A percentile compares a stretch with the other conserved stretches of the same genome.
Evolutionary conservation across 176 grass and related monocot species (phyloP).

Genomic region (Oryza australiensis): DNA sequence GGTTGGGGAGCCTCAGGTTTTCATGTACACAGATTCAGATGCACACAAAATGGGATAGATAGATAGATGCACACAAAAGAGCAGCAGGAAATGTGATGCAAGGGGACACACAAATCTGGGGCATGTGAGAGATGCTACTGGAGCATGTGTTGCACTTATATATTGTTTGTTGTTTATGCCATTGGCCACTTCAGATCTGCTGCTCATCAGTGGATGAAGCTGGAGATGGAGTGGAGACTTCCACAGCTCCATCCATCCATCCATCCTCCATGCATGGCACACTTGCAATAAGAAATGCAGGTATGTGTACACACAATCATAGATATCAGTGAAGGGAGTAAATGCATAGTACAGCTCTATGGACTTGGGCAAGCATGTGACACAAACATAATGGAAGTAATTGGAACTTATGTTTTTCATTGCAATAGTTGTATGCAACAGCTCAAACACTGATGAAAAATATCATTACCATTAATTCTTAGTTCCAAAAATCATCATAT

Average conservation of each 20-base stretch:
- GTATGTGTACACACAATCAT: not conserved
- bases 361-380: conserved; percentile 30
- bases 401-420: conserved; percentile 22
- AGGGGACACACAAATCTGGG: conserved; percentile 36
- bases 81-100: not conserved
- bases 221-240: conserved; percentile 22
- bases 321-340: not conserved
- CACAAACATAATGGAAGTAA: conserved; percentile 20
- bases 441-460: conserved; percentile 19
- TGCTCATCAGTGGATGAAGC: conserved; percentile 9
- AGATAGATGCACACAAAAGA: not conserved
- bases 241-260: conserved; percentile 23
- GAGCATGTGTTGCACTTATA: conserved; percentile 43
- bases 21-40: conserved; percentile 51
- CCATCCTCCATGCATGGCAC: conserved; percentile 24
- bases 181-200: conserved; percentile 48
- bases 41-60: not conserved
- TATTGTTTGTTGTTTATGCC: conserved; percentile 40
- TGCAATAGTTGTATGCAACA: conserved; percentile 28
- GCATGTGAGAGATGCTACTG: conserved; percentile 43
- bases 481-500: not conserved
- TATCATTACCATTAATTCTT: not conserved
- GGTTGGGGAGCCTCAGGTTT: conserved; percentile 51
- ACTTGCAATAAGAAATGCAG: conserved; percentile 36
- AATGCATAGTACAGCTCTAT: conserved; percentile 33